phyloP scores from a whole-genome alignment of 352 stramenopile species.

The Globisporangium barbulae region DNA sequence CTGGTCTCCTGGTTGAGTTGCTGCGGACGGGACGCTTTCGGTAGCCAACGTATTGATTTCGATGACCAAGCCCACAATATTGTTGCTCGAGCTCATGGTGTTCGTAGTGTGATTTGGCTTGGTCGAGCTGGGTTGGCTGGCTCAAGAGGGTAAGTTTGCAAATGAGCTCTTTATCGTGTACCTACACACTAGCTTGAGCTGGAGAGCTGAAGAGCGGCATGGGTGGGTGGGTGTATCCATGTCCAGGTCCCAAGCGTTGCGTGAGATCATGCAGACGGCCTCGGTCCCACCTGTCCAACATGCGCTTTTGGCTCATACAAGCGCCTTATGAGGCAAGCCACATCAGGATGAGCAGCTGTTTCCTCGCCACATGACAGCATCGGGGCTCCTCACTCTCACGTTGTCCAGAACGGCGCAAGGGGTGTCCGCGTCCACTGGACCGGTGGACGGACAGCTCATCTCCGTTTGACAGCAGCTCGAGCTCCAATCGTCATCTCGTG shows the following conservation, averaged over 20 bases:
- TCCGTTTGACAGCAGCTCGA: background rate
- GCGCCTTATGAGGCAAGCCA: background rate
- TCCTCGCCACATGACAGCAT: background rate
- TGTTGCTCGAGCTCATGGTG: constrained; percentile 6
- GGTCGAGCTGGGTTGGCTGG: background rate
- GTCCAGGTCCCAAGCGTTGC: constrained; percentile 4
- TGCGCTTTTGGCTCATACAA: constrained; percentile 10
- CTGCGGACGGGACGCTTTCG: background rate
- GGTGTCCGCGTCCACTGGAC: background rate
- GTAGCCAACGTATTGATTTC: background rate
- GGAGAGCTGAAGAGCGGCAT: background rate
- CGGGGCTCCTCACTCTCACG: background rate
- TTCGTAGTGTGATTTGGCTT: background rate
- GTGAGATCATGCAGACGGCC: background rate
- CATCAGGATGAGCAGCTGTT: background rate
- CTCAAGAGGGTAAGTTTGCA: constrained; percentile 5
- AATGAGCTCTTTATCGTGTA: constrained; percentile 4
- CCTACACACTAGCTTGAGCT: background rate
- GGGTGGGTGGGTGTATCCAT: constrained; percentile 10
- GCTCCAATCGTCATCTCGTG: background rate
- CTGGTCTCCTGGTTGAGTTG: background rate
- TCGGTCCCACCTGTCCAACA: constrained; percentile 7
- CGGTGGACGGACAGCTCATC: background rate
- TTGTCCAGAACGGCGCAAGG: background rate
- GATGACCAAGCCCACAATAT: background rate